Evolutionary conservation across 2,329 filamentous ascomycete genomes (phyloP).

Genomic region (Lasiodiplodia theobromae): DNA sequence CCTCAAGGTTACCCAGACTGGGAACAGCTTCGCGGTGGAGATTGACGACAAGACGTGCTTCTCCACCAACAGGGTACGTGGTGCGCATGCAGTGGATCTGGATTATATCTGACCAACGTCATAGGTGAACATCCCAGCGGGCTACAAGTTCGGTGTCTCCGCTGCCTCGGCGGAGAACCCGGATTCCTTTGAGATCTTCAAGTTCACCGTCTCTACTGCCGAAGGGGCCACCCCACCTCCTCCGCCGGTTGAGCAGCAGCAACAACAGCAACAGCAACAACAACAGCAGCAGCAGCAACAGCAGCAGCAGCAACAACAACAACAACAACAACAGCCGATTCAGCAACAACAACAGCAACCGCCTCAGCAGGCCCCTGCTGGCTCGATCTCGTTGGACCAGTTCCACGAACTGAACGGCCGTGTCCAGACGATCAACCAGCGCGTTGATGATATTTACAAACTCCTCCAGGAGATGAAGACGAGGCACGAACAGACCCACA

Average conservation of each 20-base stretch:
- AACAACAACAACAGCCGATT: slow-evolving; percentile 32
- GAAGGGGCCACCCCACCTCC: slow-evolving; percentile 37
- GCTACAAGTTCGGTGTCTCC: slow-evolving; percentile 86
- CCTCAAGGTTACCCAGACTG: slow-evolving; percentile 74
- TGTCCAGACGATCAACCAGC: slow-evolving; percentile 75
- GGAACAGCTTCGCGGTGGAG: slow-evolving; percentile 74
- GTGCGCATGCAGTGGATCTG: background rate
- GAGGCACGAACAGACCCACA: slow-evolving; percentile 63
- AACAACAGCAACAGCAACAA: slow-evolving; percentile 33
- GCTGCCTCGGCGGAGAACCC: slow-evolving; percentile 89
- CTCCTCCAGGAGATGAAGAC: slow-evolving; percentile 61
- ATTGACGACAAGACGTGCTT: slow-evolving; percentile 86
- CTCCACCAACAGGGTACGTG: slow-evolving; percentile 69
- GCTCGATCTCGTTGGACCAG: slow-evolving; percentile 56
- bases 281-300: slow-evolving; percentile 33
- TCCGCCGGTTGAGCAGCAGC: slow-evolving; percentile 34
- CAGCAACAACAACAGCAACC: slow-evolving; percentile 39
- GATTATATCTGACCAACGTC: slow-evolving; percentile 17
- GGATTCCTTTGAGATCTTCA: slow-evolving; percentile 94
- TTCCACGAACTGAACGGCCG: slow-evolving; percentile 87
- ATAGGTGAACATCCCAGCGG: slow-evolving; percentile 75
- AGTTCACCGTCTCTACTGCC: slow-evolving; percentile 74
- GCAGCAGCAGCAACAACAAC: slow-evolving; percentile 31
- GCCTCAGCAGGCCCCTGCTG: slow-evolving; percentile 11
- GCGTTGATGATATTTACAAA: slow-evolving; percentile 68